These are phyloP conservation scores for Yamadazyma ubonensis DNA, from an alignment of 805 yeast species.

Conservation along the genomic window DNA sequence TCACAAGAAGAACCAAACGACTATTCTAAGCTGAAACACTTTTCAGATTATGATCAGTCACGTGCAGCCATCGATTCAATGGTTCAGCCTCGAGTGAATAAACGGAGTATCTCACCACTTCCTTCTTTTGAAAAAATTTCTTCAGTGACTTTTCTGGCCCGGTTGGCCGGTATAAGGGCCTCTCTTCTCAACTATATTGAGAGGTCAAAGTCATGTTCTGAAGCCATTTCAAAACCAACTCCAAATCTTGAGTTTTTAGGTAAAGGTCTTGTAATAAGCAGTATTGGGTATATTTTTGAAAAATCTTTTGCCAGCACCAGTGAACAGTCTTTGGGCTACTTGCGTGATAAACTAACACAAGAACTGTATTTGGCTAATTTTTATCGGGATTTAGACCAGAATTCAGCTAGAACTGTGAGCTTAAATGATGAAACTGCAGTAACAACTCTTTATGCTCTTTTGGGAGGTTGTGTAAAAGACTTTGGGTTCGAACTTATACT, in stretches of 20 bases:
- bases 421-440: constrained; percentile 50
- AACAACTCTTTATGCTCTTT: constrained; percentile 52
- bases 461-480: constrained; percentile 74
- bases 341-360: constrained; percentile 44
- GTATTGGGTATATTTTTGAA: constrained; percentile 63
- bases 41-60: constrained; percentile 38
- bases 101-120: not conserved
- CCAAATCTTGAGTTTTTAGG: constrained; percentile 61
- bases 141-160: constrained; percentile 1
- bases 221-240: constrained; percentile 34
- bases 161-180: constrained; percentile 1
- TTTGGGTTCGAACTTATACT: constrained; percentile 76
- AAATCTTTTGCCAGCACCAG: constrained; percentile 56
- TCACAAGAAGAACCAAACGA: constrained; percentile 33
- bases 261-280: constrained; percentile 49
- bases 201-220: constrained; percentile 61
- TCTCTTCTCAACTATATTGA: constrained; percentile 43
- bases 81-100: constrained; percentile 37
- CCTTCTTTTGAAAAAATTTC: constrained; percentile 7
- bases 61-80: constrained; percentile 48
- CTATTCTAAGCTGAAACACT: constrained; percentile 29
- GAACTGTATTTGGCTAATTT: constrained; percentile 43
- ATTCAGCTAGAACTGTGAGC: constrained; percentile 15
- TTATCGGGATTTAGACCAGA: constrained; percentile 47
- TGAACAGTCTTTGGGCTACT: constrained; percentile 53